Evolutionary conservation across 2,329 filamentous ascomycete genomes (phyloP).

Genomic region (Dothiorella sarmentorum): DNA sequence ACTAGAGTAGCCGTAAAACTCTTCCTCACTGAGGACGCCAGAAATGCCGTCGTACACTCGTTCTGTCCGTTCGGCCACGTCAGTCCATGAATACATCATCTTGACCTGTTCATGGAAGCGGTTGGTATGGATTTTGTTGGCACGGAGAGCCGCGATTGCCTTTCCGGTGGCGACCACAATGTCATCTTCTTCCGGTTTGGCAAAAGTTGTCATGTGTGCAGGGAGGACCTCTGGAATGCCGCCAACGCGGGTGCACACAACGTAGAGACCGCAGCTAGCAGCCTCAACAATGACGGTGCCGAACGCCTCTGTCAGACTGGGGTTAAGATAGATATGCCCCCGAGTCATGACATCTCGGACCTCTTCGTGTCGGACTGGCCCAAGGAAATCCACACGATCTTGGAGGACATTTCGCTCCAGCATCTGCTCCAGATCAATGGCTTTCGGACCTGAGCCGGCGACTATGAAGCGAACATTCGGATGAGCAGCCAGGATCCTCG

Average conservation of each 20-base stretch:
- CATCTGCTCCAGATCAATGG: slow-evolving; percentile 97
- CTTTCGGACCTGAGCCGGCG: slow-evolving; percentile 90
- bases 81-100: slow-evolving; percentile 98
- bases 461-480: slow-evolving; percentile 96
- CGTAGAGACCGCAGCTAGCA: slow-evolving; percentile 90
- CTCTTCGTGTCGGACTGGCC: slow-evolving; percentile 89
- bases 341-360: slow-evolving; percentile 96
- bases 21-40: slow-evolving; percentile 76
- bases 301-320: slow-evolving; percentile 92
- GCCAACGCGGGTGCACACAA: slow-evolving; percentile 93
- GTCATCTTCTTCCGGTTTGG: slow-evolving; percentile 94
- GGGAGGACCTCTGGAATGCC: slow-evolving; percentile 96
- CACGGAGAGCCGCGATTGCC: slow-evolving; percentile 81
- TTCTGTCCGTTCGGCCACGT: slow-evolving; percentile 90
- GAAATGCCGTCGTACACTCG: slow-evolving; percentile 92
- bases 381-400: slow-evolving; percentile 88
- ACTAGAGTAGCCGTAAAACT: slow-evolving; percentile 81
- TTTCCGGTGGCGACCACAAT: slow-evolving; percentile 83
- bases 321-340: slow-evolving; percentile 94
- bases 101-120: slow-evolving; percentile 95
- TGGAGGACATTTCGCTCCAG: slow-evolving; percentile 92
- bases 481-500: slow-evolving; percentile 82
- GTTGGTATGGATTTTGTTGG: slow-evolving; percentile 84
- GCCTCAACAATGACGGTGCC: slow-evolving; percentile 98
- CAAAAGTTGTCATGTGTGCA: slow-evolving; percentile 95